These are phyloP conservation scores for Pseudogymnoascus sp. DNA, from an alignment of 2,329 filamentous ascomycete species.

Conservation along the genomic window DNA sequence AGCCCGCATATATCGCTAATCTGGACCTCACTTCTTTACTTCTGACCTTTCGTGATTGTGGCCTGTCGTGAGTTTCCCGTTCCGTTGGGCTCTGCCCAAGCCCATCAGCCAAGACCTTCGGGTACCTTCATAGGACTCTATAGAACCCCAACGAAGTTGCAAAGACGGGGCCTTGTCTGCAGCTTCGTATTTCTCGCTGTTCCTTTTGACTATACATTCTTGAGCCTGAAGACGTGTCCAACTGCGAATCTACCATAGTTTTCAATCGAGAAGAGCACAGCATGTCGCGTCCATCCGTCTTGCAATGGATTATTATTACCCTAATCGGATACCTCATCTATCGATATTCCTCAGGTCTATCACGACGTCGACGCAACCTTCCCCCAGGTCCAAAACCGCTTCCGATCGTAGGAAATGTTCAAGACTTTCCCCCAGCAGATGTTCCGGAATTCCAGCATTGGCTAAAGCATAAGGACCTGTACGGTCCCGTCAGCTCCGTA, in stretches of 20 bases:
- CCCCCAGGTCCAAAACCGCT: conserved; percentile 44
- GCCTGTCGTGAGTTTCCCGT: not conserved
- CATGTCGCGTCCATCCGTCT: not conserved
- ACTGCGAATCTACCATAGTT: not conserved
- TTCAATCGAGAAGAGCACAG: not conserved
- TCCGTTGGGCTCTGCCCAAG: not conserved
- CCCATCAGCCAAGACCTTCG: not conserved
- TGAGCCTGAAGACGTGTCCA: not conserved
- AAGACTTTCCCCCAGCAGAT: conserved; percentile 37
- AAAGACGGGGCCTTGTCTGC: not conserved
- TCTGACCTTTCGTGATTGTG: not conserved
- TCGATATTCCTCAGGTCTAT: not conserved
- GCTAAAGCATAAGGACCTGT: conserved; percentile 35
- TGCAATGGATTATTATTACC: not conserved
- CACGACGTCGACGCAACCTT: conserved; percentile 18
- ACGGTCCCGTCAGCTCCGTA: conserved; percentile 34
- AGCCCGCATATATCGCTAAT: not conserved
- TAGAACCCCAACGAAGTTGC: not conserved
- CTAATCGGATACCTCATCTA: not conserved
- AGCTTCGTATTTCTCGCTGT: not conserved
- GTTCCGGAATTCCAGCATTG: conserved; percentile 36
- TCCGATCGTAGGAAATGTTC: conserved; percentile 42
- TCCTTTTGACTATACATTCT: not conserved
- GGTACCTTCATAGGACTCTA: not conserved
- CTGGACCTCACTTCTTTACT: not conserved